Conservation (phyloP, 371 early-diverging fungal species). For the Lichtheimia corymbifera region DNA sequence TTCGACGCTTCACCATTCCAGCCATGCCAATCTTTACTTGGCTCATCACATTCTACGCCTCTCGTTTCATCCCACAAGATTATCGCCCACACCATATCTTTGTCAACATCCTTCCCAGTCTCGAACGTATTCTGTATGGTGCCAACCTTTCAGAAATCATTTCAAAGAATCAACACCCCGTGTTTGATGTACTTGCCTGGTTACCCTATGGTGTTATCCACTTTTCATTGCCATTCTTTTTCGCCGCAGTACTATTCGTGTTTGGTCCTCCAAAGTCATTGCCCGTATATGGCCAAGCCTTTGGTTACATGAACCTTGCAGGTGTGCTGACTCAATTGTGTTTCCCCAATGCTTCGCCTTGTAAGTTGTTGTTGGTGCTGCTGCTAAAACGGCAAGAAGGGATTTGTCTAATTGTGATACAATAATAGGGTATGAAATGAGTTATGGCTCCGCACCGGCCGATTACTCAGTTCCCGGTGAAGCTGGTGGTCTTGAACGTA, state of each 20-base stretch:
- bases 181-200: slow-evolving; percentile 70
- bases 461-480: slow-evolving; percentile 72
- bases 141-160: slow-evolving; percentile 69
- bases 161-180: slow-evolving; percentile 51
- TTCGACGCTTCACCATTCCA: slow-evolving; percentile 55
- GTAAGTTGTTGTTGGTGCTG: slow-evolving; percentile 43
- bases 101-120: slow-evolving; percentile 66
- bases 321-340: slow-evolving; percentile 72
- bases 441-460: slow-evolving; percentile 63
- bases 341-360: slow-evolving; percentile 77
- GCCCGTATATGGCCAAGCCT: slow-evolving; percentile 58
- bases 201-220: slow-evolving; percentile 76
- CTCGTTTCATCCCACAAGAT: slow-evolving; percentile 63
- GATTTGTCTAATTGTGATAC: neutral
- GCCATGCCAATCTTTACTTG: slow-evolving; percentile 68
- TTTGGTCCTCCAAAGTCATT: slow-evolving; percentile 60
- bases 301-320: slow-evolving; percentile 71
- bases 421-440: slow-evolving; percentile 63
- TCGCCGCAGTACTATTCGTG: slow-evolving; percentile 45
- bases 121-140: slow-evolving; percentile 71
- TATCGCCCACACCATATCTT: slow-evolving; percentile 66
- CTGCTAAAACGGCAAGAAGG: neutral
- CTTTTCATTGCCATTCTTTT: slow-evolving; percentile 65
- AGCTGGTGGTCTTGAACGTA: slow-evolving; percentile 71
- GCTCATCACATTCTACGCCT: slow-evolving; percentile 65